Evolutionary conservation across 805 yeast genomes (phyloP), one percentile per base, ranked within the genome.

Genomic region (Clavispora fructus): DNA sequence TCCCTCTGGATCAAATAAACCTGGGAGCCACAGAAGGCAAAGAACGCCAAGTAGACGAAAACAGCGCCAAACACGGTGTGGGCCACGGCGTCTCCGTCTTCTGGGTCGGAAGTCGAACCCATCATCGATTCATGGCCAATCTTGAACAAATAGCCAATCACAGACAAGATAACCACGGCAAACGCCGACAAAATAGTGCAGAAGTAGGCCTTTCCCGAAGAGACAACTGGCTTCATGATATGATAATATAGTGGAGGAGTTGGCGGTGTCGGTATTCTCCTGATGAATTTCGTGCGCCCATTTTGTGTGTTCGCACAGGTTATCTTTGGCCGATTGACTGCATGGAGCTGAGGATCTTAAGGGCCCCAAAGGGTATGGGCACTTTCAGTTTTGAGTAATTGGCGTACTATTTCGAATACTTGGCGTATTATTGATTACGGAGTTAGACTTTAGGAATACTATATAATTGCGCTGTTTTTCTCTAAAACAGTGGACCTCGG

Each of bases 131-230:
- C 98, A 64, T 88, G 95, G 54, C 82, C 87, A 31, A 71, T 72
- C 56, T 85, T 74, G 73, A 94, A 92, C 52, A 92, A 75, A 55
- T 81, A 79, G 16, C 95, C 99, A 56, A 92, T 79, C 46, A 87
- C 86, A 10, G 95, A 77, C 41, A 92, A 78, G 47, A 92, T 94
- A 40, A 89, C 85, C 30, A 92, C 82, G 48, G 95, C 99, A 64
- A 92, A 92, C 13, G 94, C 90, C 42, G 97, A 90, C 39, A 94
- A 74, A 37, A 92, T 78, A 39, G 98, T 92, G 65, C 99, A 92
- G 66, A 87, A 89, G 87, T 96, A 92, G 23, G 99, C 98, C 60
- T 87, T 83, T 26, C 82, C 87, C 41, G 94, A 72, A 42, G 75
- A 69, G 6, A 71, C 74, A 42, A 71, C 75, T 41, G 77, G 65